Evolutionary conservation across 768 basidiomycete genomes (phyloP), one percentile per base, ranked within the genome.

Genomic region (Termitomyces eurrhizus): DNA sequence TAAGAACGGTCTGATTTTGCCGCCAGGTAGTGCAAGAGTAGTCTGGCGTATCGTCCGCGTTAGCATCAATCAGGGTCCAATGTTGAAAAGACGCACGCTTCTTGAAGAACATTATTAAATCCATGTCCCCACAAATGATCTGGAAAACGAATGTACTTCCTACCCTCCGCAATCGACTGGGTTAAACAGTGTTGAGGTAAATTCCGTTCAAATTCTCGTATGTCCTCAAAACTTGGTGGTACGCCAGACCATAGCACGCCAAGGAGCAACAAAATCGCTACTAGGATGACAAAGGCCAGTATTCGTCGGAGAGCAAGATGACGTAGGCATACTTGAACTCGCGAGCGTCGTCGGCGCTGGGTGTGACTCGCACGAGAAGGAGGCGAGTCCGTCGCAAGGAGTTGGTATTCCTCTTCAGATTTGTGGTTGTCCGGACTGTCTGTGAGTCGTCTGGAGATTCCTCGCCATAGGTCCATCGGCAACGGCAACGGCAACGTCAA

Each of bases 101-200:
- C 84, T 69, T 86, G 83, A 29, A 87, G 72, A 33, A 86, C 69
- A 58, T 87, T 87, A 68, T 86, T 86, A 59, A 86, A 74, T 1
- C 86, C 86, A 57, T 81, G 82, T 0, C 83, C 84, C 83, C 83
- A 85, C 6, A 85, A 57, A 61, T 85, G 83, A 21, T 77, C 77
- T 1, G 83, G 79, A 62, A 85, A 86, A 32, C 78, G 67, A 35
- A 87, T 62, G 61, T 80, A 86, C 62, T 65, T 65, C 36, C 66
- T 66, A 21, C 53, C 51, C 58, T 65, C 56, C 53, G 18, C 49
- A 48, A 51, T 26, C 3, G 63, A 61, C 26, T 45, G 52, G 21
- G 57, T 65, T 16, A 62, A n/a, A 50, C 68, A 57, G 54, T 69
- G 67, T 51, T 69, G 68, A 8, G 67, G 66, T 18, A 69, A 58